A percentile compares a stretch with the other conserved stretches of the same genome.
Conservation (phyloP, 148 eudicot genomes). For the Mesembryanthemum crystallinum region DNA sequence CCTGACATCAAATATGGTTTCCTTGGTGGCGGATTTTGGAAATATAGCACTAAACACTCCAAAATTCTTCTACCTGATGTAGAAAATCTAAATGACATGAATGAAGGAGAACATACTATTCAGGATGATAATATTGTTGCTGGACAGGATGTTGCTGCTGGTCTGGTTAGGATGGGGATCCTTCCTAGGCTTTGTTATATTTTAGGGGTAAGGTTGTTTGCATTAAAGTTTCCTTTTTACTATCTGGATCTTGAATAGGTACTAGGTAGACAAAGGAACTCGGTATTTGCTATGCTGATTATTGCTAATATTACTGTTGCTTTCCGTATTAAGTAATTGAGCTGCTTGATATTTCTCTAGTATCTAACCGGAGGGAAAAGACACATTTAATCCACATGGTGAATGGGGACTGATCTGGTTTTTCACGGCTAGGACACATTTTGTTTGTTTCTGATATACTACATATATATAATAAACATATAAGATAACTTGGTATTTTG, state of each 20-base stretch:
- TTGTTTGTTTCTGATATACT: too few relatives aligned
- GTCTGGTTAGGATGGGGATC: slow-evolving; percentile 88
- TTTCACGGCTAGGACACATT: too few relatives aligned
- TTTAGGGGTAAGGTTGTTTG: slow-evolving; percentile 61
- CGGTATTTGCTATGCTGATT: too few relatives aligned
- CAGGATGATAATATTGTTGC: slow-evolving; percentile 81
- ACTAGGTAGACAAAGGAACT: background rate
- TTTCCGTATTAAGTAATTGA: background rate
- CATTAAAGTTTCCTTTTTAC: background rate
- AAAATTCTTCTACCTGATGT: slow-evolving; percentile 49
- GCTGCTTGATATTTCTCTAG: slow-evolving; percentile 8
- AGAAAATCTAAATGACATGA: slow-evolving; percentile 33
- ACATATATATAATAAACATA: too few relatives aligned
- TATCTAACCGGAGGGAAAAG: background rate
- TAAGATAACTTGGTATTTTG: too few relatives aligned
- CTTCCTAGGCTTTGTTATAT: slow-evolving; percentile 71
- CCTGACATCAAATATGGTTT: slow-evolving; percentile 73
- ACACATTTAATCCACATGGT: too few relatives aligned
- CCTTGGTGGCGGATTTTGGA: slow-evolving; percentile 93
- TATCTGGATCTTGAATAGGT: too few relatives aligned
- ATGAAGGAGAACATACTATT: slow-evolving; percentile 73
- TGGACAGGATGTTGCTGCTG: slow-evolving; percentile 86
- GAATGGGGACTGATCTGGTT: too few relatives aligned
- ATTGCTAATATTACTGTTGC: background rate
- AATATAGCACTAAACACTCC: slow-evolving; percentile 79